Base-by-base conservation (phyloP, 768 basidiomycete genomes). In the Flagelloscypha sp. region DNA sequence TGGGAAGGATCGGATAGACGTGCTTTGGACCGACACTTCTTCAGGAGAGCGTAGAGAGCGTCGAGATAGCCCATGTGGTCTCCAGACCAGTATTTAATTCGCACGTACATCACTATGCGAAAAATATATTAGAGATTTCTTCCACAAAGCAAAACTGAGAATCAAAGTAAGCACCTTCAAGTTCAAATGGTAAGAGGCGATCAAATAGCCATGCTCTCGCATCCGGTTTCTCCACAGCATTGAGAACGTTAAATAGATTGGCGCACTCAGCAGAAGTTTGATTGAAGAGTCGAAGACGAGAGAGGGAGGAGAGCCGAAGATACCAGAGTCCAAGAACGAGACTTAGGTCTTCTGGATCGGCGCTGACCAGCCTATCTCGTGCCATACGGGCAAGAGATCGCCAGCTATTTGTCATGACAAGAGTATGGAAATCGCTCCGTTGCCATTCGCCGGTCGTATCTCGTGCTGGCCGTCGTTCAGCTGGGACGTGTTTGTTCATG, bases 391-490 rank as follows among this genome's bases (percentile, higher is more conserved):
- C 86, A 36, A 89, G 50, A 1, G 86, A 75, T 35, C 87, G 69
- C 87, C 87, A 90, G 51, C 80, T 85, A 48, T 90, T 89, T 25
- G 82, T 77, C 80, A 86, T 86, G 51, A 88, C 84, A 43, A 89
- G 64, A 28, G 81, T 76, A 57, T 86, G 79, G 42, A 84, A 74
- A 52, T 89, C 84, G 42, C 58, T 68, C 27, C 68, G 66, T 37
- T 74, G 65, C 74, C 83, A 88, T 30, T 84, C 80, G 48, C 85
- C 87, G 19, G 65, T 70, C 24, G 81, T 47, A 52, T 88, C 86
- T 58, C 86, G 72, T 33, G 59, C 57, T 15, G 87, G 86, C 11
- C 86, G 70, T 53, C 67, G 72, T 55, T 86, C 82, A 54, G 79
- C 75, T 30, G 81, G 75, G 48, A 88, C 79, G 62, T 87, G 84